These are phyloP conservation scores for Neodidymelliopsis sp. DNA, from an alignment of 2,329 filamentous ascomycete species.

Conservation along the genomic window DNA sequence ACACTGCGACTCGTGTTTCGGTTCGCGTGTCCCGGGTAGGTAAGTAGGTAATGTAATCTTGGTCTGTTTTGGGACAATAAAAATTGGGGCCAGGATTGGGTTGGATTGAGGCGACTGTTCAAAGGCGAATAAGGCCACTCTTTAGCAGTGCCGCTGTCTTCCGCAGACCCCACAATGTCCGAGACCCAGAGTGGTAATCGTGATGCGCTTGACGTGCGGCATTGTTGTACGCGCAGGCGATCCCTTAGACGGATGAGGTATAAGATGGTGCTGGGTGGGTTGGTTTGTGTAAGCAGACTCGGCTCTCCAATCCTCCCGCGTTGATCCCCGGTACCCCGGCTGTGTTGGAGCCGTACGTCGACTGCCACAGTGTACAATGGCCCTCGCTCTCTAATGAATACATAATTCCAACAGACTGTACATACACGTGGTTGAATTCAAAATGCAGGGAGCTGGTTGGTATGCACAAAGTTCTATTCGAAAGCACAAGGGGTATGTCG, in stretches of 20 bases:
- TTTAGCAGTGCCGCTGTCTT: slow-evolving; percentile 6
- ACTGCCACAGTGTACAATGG: neutral
- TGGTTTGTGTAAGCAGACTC: slow-evolving; percentile 13
- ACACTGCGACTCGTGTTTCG: slow-evolving; percentile 5
- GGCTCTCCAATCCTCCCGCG: slow-evolving; percentile 17
- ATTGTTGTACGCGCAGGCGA: neutral
- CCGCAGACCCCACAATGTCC: slow-evolving; percentile 12
- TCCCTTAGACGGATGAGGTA: slow-evolving; percentile 7
- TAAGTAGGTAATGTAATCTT: too few species aligned
- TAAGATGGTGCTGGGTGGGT: neutral
- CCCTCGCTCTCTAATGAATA: too few species aligned
- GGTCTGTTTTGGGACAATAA: too few species aligned
- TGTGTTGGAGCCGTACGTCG: slow-evolving; percentile 10
- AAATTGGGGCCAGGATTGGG: too few species aligned
- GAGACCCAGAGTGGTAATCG: slow-evolving; percentile 4
- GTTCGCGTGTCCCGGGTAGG: slow-evolving; percentile 1
- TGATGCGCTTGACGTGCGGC: slow-evolving; percentile 4
- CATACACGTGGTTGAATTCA: neutral
- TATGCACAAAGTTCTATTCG: slow-evolving; percentile 1
- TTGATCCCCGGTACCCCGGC: slow-evolving; percentile 7
- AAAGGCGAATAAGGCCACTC: too few species aligned
- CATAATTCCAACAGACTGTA: neutral
- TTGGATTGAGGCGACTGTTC: too few species aligned
- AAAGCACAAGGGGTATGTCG: slow-evolving; percentile 22
- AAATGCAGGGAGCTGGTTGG: neutral